phyloP scores from a whole-genome alignment of 2,329 filamentous ascomycete genomes.

The Botrytis galanthina region DNA sequence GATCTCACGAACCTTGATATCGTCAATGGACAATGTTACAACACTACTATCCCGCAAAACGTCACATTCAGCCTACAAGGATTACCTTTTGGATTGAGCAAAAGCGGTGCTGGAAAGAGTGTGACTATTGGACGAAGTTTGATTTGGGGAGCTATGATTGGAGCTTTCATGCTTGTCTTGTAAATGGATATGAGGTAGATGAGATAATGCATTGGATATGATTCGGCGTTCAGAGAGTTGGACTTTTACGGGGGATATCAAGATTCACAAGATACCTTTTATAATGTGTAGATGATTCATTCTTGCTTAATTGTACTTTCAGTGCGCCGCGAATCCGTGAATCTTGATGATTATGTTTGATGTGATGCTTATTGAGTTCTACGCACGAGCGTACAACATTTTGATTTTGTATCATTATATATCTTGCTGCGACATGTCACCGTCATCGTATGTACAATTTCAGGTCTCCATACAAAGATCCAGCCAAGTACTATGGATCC shows the following conservation, averaged over 20 bases:
- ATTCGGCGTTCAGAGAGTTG: neutral
- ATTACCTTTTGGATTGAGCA: constrained; percentile 45
- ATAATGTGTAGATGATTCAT: neutral
- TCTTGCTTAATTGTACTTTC: neutral
- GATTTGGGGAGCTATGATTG: neutral
- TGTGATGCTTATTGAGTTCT: neutral
- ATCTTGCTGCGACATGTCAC: neutral
- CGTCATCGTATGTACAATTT: neutral
- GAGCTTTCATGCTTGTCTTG: neutral
- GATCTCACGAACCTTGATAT: constrained; percentile 67
- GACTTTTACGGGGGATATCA: neutral
- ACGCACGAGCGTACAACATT: too few species aligned
- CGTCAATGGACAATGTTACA: constrained; percentile 65
- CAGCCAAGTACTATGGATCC: neutral
- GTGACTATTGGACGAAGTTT: neutral
- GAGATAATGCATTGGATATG: constrained; percentile 11
- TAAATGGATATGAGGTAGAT: neutral
- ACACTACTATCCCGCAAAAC: constrained; percentile 63
- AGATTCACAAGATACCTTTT: constrained; percentile 2
- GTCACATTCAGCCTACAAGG: constrained; percentile 68
- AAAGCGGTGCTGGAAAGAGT: constrained; percentile 23
- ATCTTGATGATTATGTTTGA: neutral
- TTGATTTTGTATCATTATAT: neutral
- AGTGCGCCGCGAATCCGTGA: too few species aligned
- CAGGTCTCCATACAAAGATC: too few species aligned